Base-by-base conservation (phyloP, 768 basidiomycete species). In the Strobilomyces confusus region DNA sequence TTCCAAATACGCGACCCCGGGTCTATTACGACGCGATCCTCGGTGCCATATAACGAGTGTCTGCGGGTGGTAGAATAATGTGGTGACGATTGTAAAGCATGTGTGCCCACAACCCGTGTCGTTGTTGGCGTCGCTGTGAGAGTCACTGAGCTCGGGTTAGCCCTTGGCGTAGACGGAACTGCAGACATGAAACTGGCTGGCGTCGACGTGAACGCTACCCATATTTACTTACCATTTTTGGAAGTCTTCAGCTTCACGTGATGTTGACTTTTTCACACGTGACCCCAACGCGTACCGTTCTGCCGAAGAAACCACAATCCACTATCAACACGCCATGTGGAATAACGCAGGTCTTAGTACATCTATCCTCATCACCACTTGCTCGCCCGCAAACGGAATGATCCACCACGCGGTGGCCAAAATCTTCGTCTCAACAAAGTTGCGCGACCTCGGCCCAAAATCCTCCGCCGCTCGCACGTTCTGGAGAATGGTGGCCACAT, bases 1-100 rank as follows among this genome's bases (percentile, higher is more conserved):
- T 95, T 97, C 95, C 95, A 98, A 55, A 94, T 80, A 49, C 87
- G 78, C 43, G 91, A 93, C 19, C 97, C 97, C 22, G 94, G 87
- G 69, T 99, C 97, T 58, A 99, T 88, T 52, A 99, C 82, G 38
- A 98, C 82, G 43, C 95, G 80, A 71, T 98, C 97, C 66, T 99
- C 97, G 8, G 90, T 92, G 25, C 97, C 97, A 72, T 99, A 99
- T 9, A 98, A 74, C 1, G 94, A 95, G 67, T 98, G 95, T 50
- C 93, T 78, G 43, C 92, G 77, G 1, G 89, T 89, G 11, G 90
- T 92, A 12, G 84, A 70, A 67, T 93, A 93, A 60, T 92, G 89
- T 0, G 91, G 92, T 17, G 92, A 91, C 2, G 86, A 70, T 55
- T 88, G 84, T 9, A 86, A 70, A n/a, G 73, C 62, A 58, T 71